These are phyloP conservation scores for Xanthoparmelia taractica DNA, from an alignment of 495 filamentous ascomycete species.

Conservation along the genomic window DNA sequence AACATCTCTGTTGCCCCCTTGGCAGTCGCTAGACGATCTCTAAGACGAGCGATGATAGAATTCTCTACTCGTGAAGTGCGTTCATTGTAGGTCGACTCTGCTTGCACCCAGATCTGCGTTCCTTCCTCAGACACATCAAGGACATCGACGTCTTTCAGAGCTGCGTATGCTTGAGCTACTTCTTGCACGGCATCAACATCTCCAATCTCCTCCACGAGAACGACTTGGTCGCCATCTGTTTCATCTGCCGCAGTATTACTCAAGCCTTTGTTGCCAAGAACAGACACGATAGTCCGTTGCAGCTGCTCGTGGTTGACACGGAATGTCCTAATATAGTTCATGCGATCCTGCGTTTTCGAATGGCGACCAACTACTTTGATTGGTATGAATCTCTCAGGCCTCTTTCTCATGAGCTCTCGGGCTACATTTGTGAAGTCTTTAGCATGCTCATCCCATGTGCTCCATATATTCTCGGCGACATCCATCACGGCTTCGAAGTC, in stretches of 20 bases:
- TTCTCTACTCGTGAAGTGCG: slow-evolving; percentile 95
- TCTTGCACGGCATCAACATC: slow-evolving; percentile 98
- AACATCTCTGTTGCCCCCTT: slow-evolving; percentile 99
- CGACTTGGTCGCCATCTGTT: slow-evolving; percentile 48
- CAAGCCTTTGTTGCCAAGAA: slow-evolving; percentile 65
- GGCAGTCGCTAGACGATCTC: slow-evolving; percentile 88
- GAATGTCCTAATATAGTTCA: slow-evolving; percentile 91
- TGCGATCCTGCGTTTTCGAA: slow-evolving; percentile 72
- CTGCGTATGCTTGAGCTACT: slow-evolving; percentile 87
- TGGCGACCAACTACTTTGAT: slow-evolving; percentile 89
- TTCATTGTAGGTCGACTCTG: slow-evolving; percentile 92
- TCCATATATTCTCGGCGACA: slow-evolving; percentile 75
- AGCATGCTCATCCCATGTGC: slow-evolving; percentile 86
- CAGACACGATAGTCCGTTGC: slow-evolving; percentile 89
- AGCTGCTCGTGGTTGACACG: slow-evolving; percentile 94
- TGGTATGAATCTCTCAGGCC: slow-evolving; percentile 94
- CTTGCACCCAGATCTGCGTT: slow-evolving; percentile 81
- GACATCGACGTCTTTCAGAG: slow-evolving; percentile 87
- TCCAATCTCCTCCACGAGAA: slow-evolving; percentile 84
- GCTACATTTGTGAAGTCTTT: slow-evolving; percentile 98
- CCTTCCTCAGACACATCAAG: slow-evolving; percentile 86
- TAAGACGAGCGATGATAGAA: slow-evolving; percentile 90
- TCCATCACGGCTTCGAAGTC: slow-evolving; percentile 84
- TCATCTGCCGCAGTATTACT: slow-evolving; percentile 40
- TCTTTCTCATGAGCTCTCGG: slow-evolving; percentile 79